These are phyloP conservation scores for Murraya koenigii DNA, from an alignment of 345 rosid genomes.

Conservation along the genomic window DNA sequence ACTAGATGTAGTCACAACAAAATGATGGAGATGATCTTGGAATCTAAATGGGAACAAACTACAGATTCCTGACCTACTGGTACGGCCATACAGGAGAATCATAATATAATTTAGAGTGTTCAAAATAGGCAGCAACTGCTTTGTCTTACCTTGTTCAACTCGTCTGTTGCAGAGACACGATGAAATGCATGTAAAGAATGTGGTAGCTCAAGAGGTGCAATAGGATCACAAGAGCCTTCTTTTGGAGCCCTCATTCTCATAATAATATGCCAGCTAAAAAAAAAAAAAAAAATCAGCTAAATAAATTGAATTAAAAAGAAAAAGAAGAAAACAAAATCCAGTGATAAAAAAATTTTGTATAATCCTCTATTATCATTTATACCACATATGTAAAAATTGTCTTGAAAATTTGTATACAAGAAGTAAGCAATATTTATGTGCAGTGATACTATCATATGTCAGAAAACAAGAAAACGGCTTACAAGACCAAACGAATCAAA, in stretches of 20 bases:
- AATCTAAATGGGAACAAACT: background rate
- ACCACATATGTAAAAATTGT: background rate
- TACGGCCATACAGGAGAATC: background rate
- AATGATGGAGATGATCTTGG: background rate
- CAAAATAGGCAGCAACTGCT: conserved; percentile 3
- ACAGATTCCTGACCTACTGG: background rate
- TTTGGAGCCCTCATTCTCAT: conserved; percentile 82
- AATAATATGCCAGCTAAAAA: conserved; percentile 82
- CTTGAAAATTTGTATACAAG: background rate
- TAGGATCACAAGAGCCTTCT: conserved; percentile 79
- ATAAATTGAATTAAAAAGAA: background rate
- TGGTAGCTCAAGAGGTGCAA: conserved; percentile 90
- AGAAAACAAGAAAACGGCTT: background rate
- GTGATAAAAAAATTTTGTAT: background rate
- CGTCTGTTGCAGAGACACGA: conserved; percentile 72
- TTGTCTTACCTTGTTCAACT: conserved; percentile 51
- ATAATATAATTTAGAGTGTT: background rate
- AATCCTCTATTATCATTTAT: background rate
- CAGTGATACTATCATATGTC: background rate
- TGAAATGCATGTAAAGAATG: conserved; percentile 88
- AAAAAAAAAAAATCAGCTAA: conserved; percentile 6
- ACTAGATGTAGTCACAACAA: background rate
- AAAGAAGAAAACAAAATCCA: background rate
- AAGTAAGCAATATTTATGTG: background rate
- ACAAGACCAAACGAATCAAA: background rate